Conservation (phyloP, 768 basidiomycete species). For the Pleurotus tuoliensis region DNA sequence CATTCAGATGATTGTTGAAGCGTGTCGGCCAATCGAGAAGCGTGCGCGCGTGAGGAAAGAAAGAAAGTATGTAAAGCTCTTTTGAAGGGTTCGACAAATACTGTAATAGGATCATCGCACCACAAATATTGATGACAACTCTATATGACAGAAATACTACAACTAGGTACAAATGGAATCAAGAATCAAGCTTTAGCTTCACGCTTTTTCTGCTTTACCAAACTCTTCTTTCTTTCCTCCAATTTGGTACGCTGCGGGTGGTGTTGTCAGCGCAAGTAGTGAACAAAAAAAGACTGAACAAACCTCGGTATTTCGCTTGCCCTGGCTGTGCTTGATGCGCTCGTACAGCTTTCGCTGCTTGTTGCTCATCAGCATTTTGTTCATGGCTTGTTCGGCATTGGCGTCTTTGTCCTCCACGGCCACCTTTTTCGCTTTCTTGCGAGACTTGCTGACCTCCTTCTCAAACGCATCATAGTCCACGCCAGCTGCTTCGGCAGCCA, state of each 20-base stretch:
- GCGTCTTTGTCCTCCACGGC: constrained; percentile 25
- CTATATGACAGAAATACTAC: too few species aligned
- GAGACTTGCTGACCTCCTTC: constrained; percentile 63
- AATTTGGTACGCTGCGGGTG: constrained; percentile 52
- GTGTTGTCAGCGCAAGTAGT: background rate
- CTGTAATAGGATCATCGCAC: too few species aligned
- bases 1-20: constrained; percentile 16
- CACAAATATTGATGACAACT: too few species aligned
- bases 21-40: background rate
- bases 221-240: constrained; percentile 51
- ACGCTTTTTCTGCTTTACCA: constrained; percentile 51
- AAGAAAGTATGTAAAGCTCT: background rate
- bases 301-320: constrained; percentile 78
- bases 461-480: constrained; percentile 78
- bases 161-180: too few species aligned
- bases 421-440: constrained; percentile 33
- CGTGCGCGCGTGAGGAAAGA: background rate
- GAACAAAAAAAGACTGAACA: constrained; percentile 21
- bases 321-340: constrained; percentile 85
- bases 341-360: constrained; percentile 92
- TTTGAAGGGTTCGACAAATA: too few species aligned
- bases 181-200: constrained; percentile 21
- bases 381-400: constrained; percentile 76
- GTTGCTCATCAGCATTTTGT: constrained; percentile 98
- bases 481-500: constrained; percentile 88